Conservation (phyloP, 116 monocot species). For the Thalassia testudinum region DNA sequence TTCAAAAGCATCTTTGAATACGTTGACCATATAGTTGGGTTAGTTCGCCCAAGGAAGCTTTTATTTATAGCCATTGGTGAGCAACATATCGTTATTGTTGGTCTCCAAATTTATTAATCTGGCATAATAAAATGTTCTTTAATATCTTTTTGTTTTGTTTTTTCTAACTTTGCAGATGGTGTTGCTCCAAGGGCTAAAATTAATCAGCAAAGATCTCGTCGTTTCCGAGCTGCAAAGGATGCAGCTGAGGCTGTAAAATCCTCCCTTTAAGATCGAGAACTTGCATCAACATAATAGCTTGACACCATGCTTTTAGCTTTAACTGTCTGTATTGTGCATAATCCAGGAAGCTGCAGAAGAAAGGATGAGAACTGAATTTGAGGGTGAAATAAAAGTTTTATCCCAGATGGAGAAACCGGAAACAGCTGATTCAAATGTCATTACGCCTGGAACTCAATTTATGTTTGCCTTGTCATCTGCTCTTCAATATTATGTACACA, state of each 20-base stretch:
- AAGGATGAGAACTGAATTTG: constrained; percentile 57
- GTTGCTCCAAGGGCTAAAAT: constrained; percentile 99
- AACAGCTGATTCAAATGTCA: constrained; percentile 85
- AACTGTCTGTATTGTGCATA: no score
- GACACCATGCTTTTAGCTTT: no score
- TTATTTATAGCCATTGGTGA: constrained; percentile 74
- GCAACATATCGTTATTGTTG: no score
- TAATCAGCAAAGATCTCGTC: constrained; percentile 92
- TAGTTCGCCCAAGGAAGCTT: constrained; percentile 89
- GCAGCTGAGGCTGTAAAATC: constrained; percentile 65
- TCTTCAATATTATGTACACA: constrained; percentile 82
- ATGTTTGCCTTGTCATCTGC: constrained; percentile 76
- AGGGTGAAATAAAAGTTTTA: constrained; percentile 35
- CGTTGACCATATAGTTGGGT: constrained; percentile 73
- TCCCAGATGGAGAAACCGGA: constrained; percentile 29
- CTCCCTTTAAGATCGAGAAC: neutral
- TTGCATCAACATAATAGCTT: no score
- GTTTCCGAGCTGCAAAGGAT: constrained; percentile 93
- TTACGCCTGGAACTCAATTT: constrained; percentile 89
- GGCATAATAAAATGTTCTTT: neutral
- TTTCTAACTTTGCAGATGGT: constrained; percentile 52
- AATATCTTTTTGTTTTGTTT: neutral
- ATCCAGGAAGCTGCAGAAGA: constrained; percentile 68
- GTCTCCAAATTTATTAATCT: neutral
- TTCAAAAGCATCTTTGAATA: constrained; percentile 81